Base-by-base conservation (phyloP, 2,329 filamentous ascomycete genomes). In the Claviceps fusiformis region DNA sequence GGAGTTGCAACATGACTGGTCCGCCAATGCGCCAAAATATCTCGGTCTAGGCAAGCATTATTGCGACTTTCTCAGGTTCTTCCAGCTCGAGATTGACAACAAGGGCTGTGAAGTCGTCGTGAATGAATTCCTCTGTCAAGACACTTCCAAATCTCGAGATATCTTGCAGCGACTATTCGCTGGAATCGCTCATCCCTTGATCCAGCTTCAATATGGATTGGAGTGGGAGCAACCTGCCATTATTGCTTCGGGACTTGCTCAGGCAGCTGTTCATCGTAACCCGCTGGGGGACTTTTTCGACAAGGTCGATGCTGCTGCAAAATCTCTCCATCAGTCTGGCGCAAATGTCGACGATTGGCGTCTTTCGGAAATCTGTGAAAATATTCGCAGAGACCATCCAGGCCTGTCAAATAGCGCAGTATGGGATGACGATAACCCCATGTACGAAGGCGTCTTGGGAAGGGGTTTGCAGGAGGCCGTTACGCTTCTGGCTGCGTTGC, bases 171-270 rank as follows among this genome's bases (percentile, higher is more conserved):
- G 89, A 19, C 71, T 92, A 63, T 89, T 81, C 63, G 78, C 77
- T 17, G 84, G 83, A 77, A 33, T 92, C 59, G 62, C 90, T 2
- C 89, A 95, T 64, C 89, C 89, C 2, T 71, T 93, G 17, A 91
- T 95, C 59, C 89, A 95, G 65, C 77, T 95, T 24, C 87, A 89
- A 51, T 95, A 89, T 64, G 90, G 87, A 5, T 66, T 95, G 41
- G 89, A 95, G 65, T 95, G 89, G 72, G 67, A 78, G 10, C 89
- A 95, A 64, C 88, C 88, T 2, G 86, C 86, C 43, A 82, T 95
- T 57, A 76, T 95, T 33, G 88, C 89, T 6, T 81, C 92, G 70
- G 89, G 75, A 1, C 79, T 95, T 19, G 88, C 90, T 0, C 85
- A 95, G 70, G 76, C 86, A 1, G 81, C 85, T 8, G 80, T 89